These are phyloP conservation scores for Tolypocladium amazonense DNA, from an alignment of 2,329 filamentous ascomycete species.

Conservation along the genomic window DNA sequence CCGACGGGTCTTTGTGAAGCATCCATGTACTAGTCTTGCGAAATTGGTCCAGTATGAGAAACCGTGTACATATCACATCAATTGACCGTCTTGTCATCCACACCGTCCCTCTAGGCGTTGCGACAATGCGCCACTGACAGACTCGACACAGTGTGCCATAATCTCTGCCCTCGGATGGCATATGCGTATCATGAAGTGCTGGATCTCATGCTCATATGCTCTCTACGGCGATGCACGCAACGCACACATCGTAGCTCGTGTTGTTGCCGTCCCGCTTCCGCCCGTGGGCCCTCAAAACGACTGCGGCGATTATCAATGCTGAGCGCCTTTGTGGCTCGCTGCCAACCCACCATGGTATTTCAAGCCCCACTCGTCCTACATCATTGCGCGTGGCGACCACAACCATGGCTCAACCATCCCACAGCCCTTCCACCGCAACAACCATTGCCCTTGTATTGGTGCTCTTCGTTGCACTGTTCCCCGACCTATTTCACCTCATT, in stretches of 20 bases:
- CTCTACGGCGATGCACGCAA: background rate
- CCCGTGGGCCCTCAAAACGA: background rate
- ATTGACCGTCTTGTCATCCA: background rate
- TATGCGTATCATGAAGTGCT: background rate
- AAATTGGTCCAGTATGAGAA: background rate
- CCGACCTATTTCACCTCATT: constrained; percentile 39
- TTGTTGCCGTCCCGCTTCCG: background rate
- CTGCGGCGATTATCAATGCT: background rate
- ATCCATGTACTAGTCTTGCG: constrained; percentile 2
- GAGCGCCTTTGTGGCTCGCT: background rate
- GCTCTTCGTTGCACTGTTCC: constrained; percentile 41
- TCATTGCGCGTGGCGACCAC: constrained; percentile 10
- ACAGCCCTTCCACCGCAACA: constrained; percentile 23
- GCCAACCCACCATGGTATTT: constrained; percentile 8
- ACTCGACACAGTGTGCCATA: background rate
- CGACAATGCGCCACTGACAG: background rate
- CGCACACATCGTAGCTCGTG: background rate
- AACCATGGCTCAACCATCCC: constrained; percentile 27
- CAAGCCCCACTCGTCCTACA: constrained; percentile 13
- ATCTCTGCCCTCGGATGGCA: background rate
- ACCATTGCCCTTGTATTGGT: constrained; percentile 36
- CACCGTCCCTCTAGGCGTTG: too few relatives aligned
- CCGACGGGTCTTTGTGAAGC: background rate
- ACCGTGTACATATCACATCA: constrained; percentile 3
- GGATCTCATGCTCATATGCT: too few relatives aligned